Conservation (phyloP, 805 yeast genomes). For the Wickerhamomyces queroliae region DNA sequence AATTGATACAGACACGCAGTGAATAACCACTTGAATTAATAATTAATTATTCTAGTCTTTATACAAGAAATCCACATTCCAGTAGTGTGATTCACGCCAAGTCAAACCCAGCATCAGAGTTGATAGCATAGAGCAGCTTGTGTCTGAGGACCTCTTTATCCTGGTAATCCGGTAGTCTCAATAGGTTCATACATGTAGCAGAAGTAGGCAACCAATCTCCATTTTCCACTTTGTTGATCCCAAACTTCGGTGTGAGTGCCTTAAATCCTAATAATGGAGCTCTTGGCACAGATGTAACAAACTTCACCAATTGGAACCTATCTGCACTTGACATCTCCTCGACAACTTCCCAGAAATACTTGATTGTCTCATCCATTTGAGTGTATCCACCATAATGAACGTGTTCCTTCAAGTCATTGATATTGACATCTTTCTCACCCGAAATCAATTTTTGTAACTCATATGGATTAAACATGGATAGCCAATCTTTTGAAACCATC, state of each 20-base stretch:
- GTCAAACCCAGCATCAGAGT: conserved; percentile 84
- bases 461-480: conserved; percentile 75
- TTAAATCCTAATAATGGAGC: conserved; percentile 89
- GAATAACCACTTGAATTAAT: background rate
- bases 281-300: conserved; percentile 87
- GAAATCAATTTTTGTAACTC: conserved; percentile 84
- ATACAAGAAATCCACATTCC: too few species aligned
- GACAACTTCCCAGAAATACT: conserved; percentile 70
- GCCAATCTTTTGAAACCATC: conserved; percentile 69
- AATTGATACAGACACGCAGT: background rate
- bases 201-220: conserved; percentile 76
- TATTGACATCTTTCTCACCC: conserved; percentile 61
- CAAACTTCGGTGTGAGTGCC: conserved; percentile 70
- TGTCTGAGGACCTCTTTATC: conserved; percentile 48
- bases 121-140: conserved; percentile 74
- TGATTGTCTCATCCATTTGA: conserved; percentile 51
- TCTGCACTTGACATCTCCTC: conserved; percentile 62
- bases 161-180: conserved; percentile 80
- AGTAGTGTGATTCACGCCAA: too few species aligned
- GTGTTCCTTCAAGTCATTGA: conserved; percentile 60
- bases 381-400: conserved; percentile 62
- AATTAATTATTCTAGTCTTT: too few species aligned
- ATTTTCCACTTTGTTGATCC: conserved; percentile 63
- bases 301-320: conserved; percentile 62
- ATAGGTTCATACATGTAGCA: conserved; percentile 84